Percentiles rank a stretch among this genome's conserved stretches.
Conservation (phyloP, 805 yeast genomes). For the Saccharomycopsis lassenensis region DNA sequence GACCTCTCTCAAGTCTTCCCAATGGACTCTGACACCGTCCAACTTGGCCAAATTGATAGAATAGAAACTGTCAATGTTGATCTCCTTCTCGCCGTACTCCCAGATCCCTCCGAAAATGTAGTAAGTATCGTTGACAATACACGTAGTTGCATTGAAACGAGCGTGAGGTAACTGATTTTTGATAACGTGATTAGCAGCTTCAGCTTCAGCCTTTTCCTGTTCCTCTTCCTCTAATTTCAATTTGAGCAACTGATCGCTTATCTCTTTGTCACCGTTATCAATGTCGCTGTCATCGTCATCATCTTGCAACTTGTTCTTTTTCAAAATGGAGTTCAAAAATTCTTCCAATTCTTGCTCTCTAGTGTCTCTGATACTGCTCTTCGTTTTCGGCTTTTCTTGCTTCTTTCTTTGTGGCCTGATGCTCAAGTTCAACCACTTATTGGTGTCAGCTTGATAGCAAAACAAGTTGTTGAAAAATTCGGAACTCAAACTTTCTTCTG, state of each 20-base stretch:
- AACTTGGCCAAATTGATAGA: constrained; percentile 74
- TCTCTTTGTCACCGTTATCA: constrained; percentile 26
- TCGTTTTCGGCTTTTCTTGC: constrained; percentile 35
- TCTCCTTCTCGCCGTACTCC: constrained; percentile 84
- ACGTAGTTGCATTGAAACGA: constrained; percentile 75
- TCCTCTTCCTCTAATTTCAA: constrained; percentile 28
- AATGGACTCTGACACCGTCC: constrained; percentile 77
- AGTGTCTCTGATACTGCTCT: constrained; percentile 28
- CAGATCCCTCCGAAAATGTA: constrained; percentile 86
- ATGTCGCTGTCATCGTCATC: constrained; percentile 37
- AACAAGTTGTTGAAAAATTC: constrained; percentile 70
- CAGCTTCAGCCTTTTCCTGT: constrained; percentile 27
- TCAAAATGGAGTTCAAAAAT: constrained; percentile 60
- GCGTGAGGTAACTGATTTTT: constrained; percentile 69
- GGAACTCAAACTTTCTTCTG: constrained; percentile 84
- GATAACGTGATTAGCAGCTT: constrained; percentile 38
- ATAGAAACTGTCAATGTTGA: constrained; percentile 73
- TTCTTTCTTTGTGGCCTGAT: constrained; percentile 53
- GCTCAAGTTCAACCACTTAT: constrained; percentile 75
- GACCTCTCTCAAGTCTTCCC: constrained; percentile 72
- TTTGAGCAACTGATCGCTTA: constrained; percentile 26
- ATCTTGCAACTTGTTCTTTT: constrained; percentile 60
- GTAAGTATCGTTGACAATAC: constrained; percentile 74
- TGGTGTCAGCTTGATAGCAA: constrained; percentile 74
- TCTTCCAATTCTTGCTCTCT: constrained; percentile 78